A percentile compares a stretch with the other conserved stretches of the same genome.
These are phyloP conservation scores for Besnoitia besnoiti DNA, from an alignment of 169 alveolate species.

Conservation along the genomic window DNA sequence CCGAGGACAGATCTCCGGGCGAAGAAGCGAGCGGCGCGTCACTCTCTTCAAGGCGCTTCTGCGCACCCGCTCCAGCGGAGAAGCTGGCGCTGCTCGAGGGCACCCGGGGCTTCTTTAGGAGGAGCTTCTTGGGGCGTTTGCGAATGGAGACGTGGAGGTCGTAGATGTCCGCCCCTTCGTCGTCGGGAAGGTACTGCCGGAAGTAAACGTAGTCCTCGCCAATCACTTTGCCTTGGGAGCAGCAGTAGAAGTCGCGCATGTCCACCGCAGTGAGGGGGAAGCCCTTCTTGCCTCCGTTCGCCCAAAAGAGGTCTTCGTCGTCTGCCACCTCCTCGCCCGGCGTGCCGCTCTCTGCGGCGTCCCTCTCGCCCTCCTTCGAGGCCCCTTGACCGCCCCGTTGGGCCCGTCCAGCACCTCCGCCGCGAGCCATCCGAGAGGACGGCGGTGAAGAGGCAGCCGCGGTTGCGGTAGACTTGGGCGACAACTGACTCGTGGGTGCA, in stretches of 20 bases:
- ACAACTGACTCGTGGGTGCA: too few species aligned
- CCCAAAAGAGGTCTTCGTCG: not conserved
- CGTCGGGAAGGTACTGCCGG: conserved; percentile 20
- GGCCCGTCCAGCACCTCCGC: not conserved
- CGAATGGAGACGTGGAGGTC: not conserved
- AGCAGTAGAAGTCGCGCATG: conserved; percentile 35
- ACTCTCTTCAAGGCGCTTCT: not conserved
- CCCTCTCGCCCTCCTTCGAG: not conserved
- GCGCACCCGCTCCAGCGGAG: not conserved
- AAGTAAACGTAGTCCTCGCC: conserved; percentile 34
- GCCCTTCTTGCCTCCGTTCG: not conserved
- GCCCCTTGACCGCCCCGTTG: not conserved
- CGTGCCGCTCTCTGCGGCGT: not conserved
- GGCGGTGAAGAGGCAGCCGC: too few species aligned
- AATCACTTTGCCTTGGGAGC: conserved; percentile 30
- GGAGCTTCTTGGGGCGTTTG: conserved; percentile 11
- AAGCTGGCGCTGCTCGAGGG: not conserved
- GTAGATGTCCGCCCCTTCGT: conserved; percentile 35
- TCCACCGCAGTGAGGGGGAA: not conserved
- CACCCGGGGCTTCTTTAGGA: not conserved
- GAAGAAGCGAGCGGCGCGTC: not conserved
- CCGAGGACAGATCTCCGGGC: not conserved
- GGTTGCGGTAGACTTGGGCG: too few species aligned
- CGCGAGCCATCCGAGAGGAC: too few species aligned
- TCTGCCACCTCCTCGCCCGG: not conserved